phyloP scores from a whole-genome alignment of 352 stramenopile species.

The Phytophthora boehmeriae region DNA sequence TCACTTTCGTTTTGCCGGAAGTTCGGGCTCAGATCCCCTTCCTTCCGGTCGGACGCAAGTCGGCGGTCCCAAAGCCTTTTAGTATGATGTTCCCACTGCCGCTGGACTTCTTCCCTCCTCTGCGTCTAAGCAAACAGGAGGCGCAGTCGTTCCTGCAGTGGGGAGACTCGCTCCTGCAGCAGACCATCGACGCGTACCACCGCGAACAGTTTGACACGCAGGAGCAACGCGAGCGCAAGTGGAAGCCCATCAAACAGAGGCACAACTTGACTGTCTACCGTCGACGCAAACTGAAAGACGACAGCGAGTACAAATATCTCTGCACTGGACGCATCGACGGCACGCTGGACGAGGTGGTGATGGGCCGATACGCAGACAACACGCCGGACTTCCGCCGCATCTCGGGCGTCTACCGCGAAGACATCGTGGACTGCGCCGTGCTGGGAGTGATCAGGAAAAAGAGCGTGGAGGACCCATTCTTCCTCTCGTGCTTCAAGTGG shows the following conservation, averaged over 20 bases:
- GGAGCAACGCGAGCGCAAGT: slow-evolving; percentile 66
- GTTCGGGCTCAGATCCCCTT: slow-evolving; percentile 6
- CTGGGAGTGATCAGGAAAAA: slow-evolving; percentile 65
- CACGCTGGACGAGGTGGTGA: slow-evolving; percentile 77
- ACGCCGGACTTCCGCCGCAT: slow-evolving; percentile 72
- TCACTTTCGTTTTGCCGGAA: no score
- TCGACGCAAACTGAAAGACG: slow-evolving; percentile 48
- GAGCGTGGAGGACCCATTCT: slow-evolving; percentile 59
- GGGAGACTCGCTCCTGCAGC: slow-evolving; percentile 61
- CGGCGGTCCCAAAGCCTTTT: not conserved
- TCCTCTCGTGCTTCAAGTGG: slow-evolving; percentile 84
- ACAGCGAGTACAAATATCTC: slow-evolving; percentile 67
- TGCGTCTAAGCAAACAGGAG: slow-evolving; percentile 56
- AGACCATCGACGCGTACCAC: slow-evolving; percentile 76
- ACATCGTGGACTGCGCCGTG: slow-evolving; percentile 80
- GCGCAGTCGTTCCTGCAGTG: slow-evolving; percentile 63
- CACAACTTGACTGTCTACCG: slow-evolving; percentile 63
- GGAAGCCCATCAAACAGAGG: slow-evolving; percentile 75
- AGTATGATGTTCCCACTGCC: slow-evolving; percentile 69
- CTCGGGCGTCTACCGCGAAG: slow-evolving; percentile 74
- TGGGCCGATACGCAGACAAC: slow-evolving; percentile 76
- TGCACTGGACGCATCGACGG: slow-evolving; percentile 69
- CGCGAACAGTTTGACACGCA: slow-evolving; percentile 68
- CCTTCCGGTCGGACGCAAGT: slow-evolving; percentile 4
- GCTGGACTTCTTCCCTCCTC: slow-evolving; percentile 60